phyloP scores from a whole-genome alignment of 2,329 filamentous ascomycete species.

The Penicillium brasilianum region DNA sequence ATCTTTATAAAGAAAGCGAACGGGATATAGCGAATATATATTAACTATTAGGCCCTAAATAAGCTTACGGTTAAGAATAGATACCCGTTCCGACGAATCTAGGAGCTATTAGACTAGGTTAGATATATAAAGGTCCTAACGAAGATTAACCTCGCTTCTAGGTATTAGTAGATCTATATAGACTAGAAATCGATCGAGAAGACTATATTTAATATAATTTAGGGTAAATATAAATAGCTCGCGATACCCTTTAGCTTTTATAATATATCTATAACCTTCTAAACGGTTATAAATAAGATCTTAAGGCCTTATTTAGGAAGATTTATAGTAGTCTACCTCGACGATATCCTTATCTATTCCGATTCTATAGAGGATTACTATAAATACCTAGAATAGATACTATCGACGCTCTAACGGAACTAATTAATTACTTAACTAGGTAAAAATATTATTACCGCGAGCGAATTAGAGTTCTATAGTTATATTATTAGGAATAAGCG shows the following conservation, averaged over 20 bases:
- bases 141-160: not conserved
- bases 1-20: not conserved
- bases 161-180: not conserved
- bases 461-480: no score
- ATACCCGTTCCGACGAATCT: not conserved
- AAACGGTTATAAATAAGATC: no score
- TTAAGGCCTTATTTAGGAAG: no score
- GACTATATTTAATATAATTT: no score
- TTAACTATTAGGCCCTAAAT: no score
- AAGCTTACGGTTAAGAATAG: no score
- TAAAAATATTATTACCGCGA: no score
- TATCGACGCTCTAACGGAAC: not conserved
- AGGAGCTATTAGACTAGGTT: not conserved
- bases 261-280: not conserved
- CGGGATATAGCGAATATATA: not conserved
- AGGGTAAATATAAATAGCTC: not conserved
- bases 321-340: no score
- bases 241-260: not conserved
- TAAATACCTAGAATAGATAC: not conserved
- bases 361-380: not conserved
- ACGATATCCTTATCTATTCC: not conserved
- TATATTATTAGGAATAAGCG: not conserved
- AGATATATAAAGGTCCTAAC: not conserved
- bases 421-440: no score
- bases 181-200: not conserved